phyloP scores from a whole-genome alignment of 2,329 filamentous ascomycete species.

The Thyridium curvatum region DNA sequence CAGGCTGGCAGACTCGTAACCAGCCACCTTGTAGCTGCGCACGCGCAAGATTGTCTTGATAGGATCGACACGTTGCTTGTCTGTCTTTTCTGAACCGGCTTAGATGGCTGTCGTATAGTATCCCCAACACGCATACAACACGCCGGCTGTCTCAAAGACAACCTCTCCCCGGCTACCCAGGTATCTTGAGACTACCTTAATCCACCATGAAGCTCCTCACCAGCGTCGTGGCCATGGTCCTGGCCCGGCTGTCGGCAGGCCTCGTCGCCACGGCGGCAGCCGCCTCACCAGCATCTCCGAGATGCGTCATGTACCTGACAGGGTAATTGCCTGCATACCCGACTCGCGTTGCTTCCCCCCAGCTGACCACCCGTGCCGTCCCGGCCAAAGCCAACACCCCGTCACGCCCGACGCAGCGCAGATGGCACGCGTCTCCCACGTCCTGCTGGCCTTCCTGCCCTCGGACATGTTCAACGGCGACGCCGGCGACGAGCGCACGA shows the following conservation, averaged over 20 bases:
- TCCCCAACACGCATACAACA: too few relatives aligned
- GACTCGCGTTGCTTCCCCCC: neutral
- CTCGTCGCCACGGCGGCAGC: slow-evolving; percentile 7
- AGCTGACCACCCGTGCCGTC: neutral
- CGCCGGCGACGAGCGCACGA: slow-evolving; percentile 21
- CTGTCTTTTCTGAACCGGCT: too few relatives aligned
- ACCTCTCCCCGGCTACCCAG: too few relatives aligned
- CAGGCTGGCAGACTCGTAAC: too few relatives aligned
- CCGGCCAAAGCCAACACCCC: slow-evolving; percentile 41
- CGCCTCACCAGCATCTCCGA: slow-evolving; percentile 3
- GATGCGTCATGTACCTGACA: slow-evolving; percentile 43
- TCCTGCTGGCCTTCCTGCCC: slow-evolving; percentile 52
- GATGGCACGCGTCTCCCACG: slow-evolving; percentile 44
- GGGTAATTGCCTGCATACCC: slow-evolving; percentile 26
- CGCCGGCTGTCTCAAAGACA: too few relatives aligned
- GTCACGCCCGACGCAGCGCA: slow-evolving; percentile 29
- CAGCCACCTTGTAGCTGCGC: too few relatives aligned
- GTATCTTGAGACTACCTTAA: too few relatives aligned
- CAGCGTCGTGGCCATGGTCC: slow-evolving; percentile 5
- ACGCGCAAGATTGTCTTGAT: too few relatives aligned
- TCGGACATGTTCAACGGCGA: slow-evolving; percentile 44
- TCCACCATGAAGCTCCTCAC: too few relatives aligned
- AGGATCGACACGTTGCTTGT: too few relatives aligned
- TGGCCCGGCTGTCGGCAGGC: slow-evolving; percentile 5
- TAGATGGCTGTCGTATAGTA: too few relatives aligned